Percentiles rank a stretch among this genome's conserved stretches.
phyloP scores from a whole-genome alignment of 73 alveolate species.

The Breviolum minutum region DNA sequence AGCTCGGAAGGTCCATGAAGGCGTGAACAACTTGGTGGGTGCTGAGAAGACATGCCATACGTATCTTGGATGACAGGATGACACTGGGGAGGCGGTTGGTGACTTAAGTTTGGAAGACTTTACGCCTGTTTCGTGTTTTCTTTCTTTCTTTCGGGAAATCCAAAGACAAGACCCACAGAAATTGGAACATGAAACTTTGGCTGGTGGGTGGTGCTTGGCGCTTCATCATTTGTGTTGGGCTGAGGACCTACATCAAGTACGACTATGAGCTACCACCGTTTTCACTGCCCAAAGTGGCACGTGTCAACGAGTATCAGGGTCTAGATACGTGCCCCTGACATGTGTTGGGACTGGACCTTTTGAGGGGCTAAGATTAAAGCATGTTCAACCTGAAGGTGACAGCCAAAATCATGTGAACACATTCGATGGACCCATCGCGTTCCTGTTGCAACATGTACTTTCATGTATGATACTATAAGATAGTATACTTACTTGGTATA shows the following conservation, averaged over 20 bases:
- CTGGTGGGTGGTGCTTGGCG: too few species aligned
- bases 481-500: too few species aligned
- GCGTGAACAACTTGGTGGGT: constrained; percentile 83
- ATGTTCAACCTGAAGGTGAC: not conserved
- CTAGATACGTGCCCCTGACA: constrained; percentile 47
- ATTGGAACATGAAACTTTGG: too few species aligned
- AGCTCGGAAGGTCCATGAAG: constrained; percentile 57
- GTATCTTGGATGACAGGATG: not conserved
- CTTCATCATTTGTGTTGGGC: not conserved
- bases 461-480: too few species aligned
- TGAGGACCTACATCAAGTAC: constrained; percentile 79
- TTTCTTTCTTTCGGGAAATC: too few species aligned
- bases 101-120: not conserved
- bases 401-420: not conserved
- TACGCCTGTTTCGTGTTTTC: too few species aligned
- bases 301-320: constrained; percentile 88
- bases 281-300: constrained; percentile 53
- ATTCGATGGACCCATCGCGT: too few species aligned
- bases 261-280: constrained; percentile 94
- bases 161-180: too few species aligned
- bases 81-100: not conserved
- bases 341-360: not conserved
- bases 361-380: not conserved
- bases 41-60: constrained; percentile 91
- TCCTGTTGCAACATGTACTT: too few species aligned